A percentile compares a stretch with the other conserved stretches of the same genome.
Conservation (phyloP, 2,329 filamentous ascomycete species). For the Rhynchosporium graminicola region DNA sequence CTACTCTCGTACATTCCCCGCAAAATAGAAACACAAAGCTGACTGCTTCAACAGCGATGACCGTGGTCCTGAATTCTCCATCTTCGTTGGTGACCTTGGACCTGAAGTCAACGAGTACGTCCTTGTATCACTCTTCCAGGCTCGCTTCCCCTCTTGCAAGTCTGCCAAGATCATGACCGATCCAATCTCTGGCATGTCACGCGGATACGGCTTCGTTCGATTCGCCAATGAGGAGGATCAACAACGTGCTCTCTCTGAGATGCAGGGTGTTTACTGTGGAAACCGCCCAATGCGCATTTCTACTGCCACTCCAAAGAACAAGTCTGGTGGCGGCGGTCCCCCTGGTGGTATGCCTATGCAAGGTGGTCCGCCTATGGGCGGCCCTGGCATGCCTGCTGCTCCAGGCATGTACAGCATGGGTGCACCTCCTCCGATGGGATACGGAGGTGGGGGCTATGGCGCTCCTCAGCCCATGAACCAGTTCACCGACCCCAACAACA, state of each 20-base stretch:
- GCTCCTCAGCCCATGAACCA: slow-evolving; percentile 91
- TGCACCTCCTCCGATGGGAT: slow-evolving; percentile 60
- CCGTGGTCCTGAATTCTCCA: slow-evolving; percentile 92
- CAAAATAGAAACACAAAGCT: slow-evolving; percentile 20
- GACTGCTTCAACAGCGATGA: slow-evolving; percentile 68
- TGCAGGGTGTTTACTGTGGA: slow-evolving; percentile 99
- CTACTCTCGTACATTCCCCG: slow-evolving; percentile 24
- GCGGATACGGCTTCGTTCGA: slow-evolving; percentile 96
- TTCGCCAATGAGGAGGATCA: slow-evolving; percentile 96
- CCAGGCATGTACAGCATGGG: slow-evolving; percentile 70
- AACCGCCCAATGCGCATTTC: slow-evolving; percentile 99
- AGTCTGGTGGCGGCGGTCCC: slow-evolving; percentile 54
- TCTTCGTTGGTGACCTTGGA: slow-evolving; percentile 96
- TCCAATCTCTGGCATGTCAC: slow-evolving; percentile 94
- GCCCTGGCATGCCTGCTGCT: slow-evolving; percentile 44
- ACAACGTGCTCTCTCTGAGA: slow-evolving; percentile 92
- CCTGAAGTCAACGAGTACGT: slow-evolving; percentile 99
- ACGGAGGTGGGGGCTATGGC: slow-evolving; percentile 50
- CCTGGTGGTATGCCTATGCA: slow-evolving; percentile 50
- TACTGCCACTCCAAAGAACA: slow-evolving; percentile 96
- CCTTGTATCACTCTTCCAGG: slow-evolving; percentile 94
- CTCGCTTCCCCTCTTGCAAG: slow-evolving; percentile 95
- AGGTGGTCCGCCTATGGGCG: slow-evolving; percentile 50
- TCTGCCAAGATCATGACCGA: slow-evolving; percentile 99
- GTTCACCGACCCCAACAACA: slow-evolving; percentile 99